Base-by-base conservation (phyloP, 192 early-diverging fungal genomes). In the Umbelopsis ramanniana region DNA sequence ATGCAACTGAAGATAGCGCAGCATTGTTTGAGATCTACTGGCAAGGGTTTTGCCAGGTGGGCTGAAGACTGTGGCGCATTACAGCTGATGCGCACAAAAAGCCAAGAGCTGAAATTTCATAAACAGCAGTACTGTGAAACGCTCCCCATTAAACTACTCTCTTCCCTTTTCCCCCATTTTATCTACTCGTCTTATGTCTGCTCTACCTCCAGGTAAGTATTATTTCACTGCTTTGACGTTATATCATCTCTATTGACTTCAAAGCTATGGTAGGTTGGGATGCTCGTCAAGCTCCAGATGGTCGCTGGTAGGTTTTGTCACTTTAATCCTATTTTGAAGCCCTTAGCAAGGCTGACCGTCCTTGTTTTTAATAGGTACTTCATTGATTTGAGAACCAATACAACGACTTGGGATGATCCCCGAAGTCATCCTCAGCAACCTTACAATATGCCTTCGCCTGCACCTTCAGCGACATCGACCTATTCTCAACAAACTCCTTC, bases 281-380 rank as follows among this genome's bases (percentile, higher is more conserved):
- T 17, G 57, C 57, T 37, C 57, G 57, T 14, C 57, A 63, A 63
- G 57, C 57, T 37, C 57, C 57, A 63, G 57, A 63, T 37, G 57
- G 57, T 38, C 57, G 57, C 9, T 63, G 57, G 57, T 63, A 35
- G 17, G 57, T 63, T 35, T 63, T 50, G 6, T 17, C 5, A 38
- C 29, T 37, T 6, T 17, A 19, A 11, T 29, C 29, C 29, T 3
- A 1, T 63, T 2, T 2, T 9, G 15, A 15, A 37, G 12, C 5
- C 29, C 29, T 29, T 3, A 29, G 33, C 57, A n/a, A 4, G 17
- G 2, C 19, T 35, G 19, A n/a, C 57, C 35, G 57, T 35, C 17
- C 5, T 3, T 19, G 5, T 50, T 19, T 19, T 17, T 0, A 35
- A 37, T n/a, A 63, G 57, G 57, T 63, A 63, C n/a, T 63, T 63